Percentiles rank a stretch among this genome's conserved stretches.
Conservation (phyloP, 1,284 basidiomycete genomes). For the Acaromyces ingoldii region DNA sequence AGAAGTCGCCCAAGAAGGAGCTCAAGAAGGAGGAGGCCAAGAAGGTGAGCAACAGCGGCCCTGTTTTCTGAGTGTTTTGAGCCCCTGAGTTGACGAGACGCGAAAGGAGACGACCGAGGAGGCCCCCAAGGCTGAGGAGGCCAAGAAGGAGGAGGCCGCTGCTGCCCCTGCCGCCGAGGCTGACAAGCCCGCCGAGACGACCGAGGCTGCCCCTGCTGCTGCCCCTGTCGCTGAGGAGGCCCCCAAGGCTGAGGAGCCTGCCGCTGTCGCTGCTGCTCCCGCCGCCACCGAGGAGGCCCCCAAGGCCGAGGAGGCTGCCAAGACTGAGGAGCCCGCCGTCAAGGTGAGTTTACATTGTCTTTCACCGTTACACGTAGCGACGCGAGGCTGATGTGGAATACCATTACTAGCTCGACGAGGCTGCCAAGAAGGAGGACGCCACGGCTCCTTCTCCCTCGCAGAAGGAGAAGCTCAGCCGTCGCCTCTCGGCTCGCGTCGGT, state of each 20-base stretch:
- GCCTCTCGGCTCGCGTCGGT: slow-evolving; percentile 34
- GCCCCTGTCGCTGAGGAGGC: slow-evolving; percentile 14
- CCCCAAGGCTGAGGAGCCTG: slow-evolving; percentile 13
- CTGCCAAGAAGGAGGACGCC: slow-evolving; percentile 25
- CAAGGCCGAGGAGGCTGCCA: slow-evolving; percentile 17
- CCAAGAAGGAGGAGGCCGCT: slow-evolving; percentile 15
- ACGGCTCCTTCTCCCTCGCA: slow-evolving; percentile 27
- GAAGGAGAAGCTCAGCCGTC: slow-evolving; percentile 39
- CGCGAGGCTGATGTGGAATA: slow-evolving; percentile 36
- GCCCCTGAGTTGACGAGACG: not conserved
- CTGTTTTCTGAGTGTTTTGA: not conserved
- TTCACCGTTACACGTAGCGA: not conserved
- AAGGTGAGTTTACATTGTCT: slow-evolving; percentile 11
- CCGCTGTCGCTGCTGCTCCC: no score
- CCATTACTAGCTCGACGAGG: slow-evolving; percentile 50
- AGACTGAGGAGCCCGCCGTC: no score
- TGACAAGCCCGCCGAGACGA: slow-evolving; percentile 10
- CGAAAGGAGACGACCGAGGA: slow-evolving; percentile 19
- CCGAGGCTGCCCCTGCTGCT: slow-evolving; percentile 14
- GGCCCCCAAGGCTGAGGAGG: slow-evolving; percentile 16
- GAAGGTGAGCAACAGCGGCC: not conserved
- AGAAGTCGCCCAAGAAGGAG: slow-evolving; percentile 33
- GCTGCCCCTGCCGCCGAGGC: slow-evolving; percentile 17
- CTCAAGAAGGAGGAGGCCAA: not conserved
- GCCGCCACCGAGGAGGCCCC: slow-evolving; percentile 15